phyloP scores from a whole-genome alignment of 2,329 filamentous ascomycete species.

The Colletotrichum plurivorum region DNA sequence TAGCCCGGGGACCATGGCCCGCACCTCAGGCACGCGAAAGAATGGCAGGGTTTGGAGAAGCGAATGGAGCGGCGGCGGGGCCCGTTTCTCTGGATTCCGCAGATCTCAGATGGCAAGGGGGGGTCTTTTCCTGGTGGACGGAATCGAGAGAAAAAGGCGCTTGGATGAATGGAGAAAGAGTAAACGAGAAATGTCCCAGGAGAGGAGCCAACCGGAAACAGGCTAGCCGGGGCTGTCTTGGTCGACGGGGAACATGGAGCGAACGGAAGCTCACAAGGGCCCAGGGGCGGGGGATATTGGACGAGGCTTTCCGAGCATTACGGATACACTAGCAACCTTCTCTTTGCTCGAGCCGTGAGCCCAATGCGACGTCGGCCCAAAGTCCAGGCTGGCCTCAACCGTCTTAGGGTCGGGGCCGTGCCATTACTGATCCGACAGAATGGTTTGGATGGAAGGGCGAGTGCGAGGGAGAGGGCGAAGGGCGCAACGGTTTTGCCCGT shows the following conservation, averaged over 20 bases:
- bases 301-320: not conserved
- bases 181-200: constrained; percentile 35
- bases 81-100: constrained; percentile 40
- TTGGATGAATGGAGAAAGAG: constrained; percentile 39
- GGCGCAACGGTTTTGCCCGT: constrained; percentile 30
- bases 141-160: constrained; percentile 12
- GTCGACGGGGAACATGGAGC: constrained; percentile 19
- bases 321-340: not conserved
- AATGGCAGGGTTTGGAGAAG: constrained; percentile 26
- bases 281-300: constrained; percentile 13
- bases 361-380: constrained; percentile 18
- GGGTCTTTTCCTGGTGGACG: constrained; percentile 9
- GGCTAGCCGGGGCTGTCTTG: constrained; percentile 25
- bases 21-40: not conserved
- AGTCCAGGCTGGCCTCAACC: constrained; percentile 10
- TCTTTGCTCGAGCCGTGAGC: not conserved
- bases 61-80: constrained; percentile 24
- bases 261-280: not conserved
- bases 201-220: constrained; percentile 10
- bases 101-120: constrained; percentile 39
- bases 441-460: not conserved
- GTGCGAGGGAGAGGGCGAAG: not conserved
- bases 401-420: not conserved
- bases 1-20: constrained; percentile 5
- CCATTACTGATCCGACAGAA: not conserved